Evolutionary conservation across 1,284 basidiomycete species (phyloP).

Genomic region (Heterobasidion occidentale): DNA sequence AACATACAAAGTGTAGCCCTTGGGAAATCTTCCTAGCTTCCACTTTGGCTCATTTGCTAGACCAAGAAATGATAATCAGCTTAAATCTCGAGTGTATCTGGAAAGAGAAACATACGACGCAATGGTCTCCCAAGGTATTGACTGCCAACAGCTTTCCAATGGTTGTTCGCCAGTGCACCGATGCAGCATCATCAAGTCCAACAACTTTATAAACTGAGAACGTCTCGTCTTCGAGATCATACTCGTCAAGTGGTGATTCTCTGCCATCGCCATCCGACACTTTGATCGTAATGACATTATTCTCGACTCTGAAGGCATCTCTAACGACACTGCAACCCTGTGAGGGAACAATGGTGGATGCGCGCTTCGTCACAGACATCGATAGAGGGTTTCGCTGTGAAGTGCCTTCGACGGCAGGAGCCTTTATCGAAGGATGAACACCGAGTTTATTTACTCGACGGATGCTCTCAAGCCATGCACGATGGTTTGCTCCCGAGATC

Average conservation of each 20-base stretch:
- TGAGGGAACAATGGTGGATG: neutral
- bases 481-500: no score
- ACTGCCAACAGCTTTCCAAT: neutral
- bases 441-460: neutral
- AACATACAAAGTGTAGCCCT: slow-evolving; percentile 5
- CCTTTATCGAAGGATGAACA: neutral
- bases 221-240: neutral
- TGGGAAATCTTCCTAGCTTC: slow-evolving; percentile 4
- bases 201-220: neutral
- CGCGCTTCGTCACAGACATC: neutral
- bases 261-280: neutral
- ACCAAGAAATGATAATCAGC: neutral
- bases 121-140: neutral
- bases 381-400: neutral
- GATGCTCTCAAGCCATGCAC: neutral
- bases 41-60: neutral
- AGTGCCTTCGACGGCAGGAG: neutral
- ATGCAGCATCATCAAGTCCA: neutral
- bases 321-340: neutral
- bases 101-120: neutral
- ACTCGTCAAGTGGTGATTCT: neutral
- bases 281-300: neutral
- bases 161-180: neutral
- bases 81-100: neutral
- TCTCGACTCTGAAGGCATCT: neutral